Conservation (phyloP, 2,329 filamentous ascomycete species). For the Aureobasidium sp. region DNA sequence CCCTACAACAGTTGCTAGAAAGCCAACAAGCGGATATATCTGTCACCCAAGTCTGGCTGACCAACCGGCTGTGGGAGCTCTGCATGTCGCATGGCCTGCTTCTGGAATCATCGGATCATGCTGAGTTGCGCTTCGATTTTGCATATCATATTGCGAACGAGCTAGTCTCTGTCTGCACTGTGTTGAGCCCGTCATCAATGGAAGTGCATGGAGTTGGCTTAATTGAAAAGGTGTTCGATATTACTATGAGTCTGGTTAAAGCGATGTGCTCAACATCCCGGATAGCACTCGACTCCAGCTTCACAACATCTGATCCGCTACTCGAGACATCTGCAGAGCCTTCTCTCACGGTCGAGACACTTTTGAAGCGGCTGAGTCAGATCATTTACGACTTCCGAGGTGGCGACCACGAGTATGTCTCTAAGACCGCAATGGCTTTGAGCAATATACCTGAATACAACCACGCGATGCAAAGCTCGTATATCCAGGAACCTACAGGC, state of each 20-base stretch:
- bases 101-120: conserved; percentile 26
- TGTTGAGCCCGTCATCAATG: conserved; percentile 26
- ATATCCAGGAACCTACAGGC: too few relatives aligned
- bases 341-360: neutral
- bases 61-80: conserved; percentile 35
- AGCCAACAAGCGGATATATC: conserved; percentile 36
- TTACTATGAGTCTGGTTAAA: conserved; percentile 21
- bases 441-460: neutral
- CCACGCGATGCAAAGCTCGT: neutral
- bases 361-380: neutral
- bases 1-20: conserved; percentile 22
- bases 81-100: conserved; percentile 33
- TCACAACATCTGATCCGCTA: neutral
- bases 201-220: conserved; percentile 34
- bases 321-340: neutral
- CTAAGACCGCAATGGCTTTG: neutral
- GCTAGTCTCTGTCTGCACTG: neutral
- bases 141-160: conserved; percentile 17
- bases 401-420: neutral
- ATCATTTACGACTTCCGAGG: neutral
- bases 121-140: conserved; percentile 30
- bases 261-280: conserved; percentile 16
- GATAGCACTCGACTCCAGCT: conserved; percentile 14
- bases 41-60: conserved; percentile 36
- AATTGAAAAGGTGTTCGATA: conserved; percentile 34